These are phyloP conservation scores for Penicillium fuscoglaucum DNA, from an alignment of 2,329 filamentous ascomycete genomes.

Conservation along the genomic window DNA sequence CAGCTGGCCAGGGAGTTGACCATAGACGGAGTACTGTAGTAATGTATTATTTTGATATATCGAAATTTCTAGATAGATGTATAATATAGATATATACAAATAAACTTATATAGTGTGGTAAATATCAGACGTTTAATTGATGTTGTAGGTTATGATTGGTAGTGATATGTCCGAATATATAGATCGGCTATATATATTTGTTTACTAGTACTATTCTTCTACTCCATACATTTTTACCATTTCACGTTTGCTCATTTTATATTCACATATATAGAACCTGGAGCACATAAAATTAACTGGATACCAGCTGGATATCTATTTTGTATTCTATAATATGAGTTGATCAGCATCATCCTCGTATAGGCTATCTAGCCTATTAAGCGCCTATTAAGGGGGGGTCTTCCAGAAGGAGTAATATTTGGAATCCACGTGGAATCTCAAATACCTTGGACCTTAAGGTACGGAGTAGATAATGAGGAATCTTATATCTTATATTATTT, in stretches of 20 bases:
- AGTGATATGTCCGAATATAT: background rate
- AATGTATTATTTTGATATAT: background rate
- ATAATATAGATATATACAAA: background rate
- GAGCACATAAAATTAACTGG: background rate
- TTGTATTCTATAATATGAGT: background rate
- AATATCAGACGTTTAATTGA: background rate
- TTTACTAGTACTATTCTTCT: background rate
- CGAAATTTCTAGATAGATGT: background rate
- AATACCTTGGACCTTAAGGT: background rate
- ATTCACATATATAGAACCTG: background rate
- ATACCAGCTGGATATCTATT: background rate
- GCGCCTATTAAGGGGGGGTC: conserved; percentile 3
- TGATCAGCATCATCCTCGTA: conserved; percentile 1
- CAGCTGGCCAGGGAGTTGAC: background rate
- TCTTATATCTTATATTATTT: background rate
- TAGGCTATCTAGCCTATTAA: background rate
- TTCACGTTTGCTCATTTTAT: background rate
- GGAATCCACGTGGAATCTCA: conserved; percentile 3
- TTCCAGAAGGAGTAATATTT: background rate
- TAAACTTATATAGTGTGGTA: background rate
- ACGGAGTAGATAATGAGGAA: background rate
- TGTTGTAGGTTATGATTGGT: background rate
- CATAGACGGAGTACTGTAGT: background rate
- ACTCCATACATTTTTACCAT: background rate
- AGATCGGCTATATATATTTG: conserved; percentile 4